Conservation (phyloP, 768 basidiomycete genomes). For the Exidia glandulosa region DNA sequence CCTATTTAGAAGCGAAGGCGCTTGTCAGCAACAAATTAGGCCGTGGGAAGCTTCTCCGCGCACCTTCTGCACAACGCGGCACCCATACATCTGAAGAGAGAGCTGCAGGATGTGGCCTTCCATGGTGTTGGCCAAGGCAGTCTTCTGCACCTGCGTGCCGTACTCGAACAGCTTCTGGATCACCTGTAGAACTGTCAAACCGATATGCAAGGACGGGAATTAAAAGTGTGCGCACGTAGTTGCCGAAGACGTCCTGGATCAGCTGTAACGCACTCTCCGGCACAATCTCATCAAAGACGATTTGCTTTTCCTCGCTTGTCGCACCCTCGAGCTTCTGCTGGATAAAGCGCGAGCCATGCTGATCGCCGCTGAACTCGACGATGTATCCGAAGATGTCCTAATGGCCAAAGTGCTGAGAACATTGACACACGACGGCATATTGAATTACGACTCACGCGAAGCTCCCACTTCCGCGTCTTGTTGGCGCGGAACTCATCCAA, state of each 20-base stretch:
- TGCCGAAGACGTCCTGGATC: constrained; percentile 90
- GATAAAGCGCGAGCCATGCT: constrained; percentile 97
- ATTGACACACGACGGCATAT: not conserved
- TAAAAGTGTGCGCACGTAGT: constrained; percentile 53
- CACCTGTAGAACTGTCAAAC: constrained; percentile 38
- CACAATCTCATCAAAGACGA: constrained; percentile 79
- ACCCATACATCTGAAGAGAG: constrained; percentile 90
- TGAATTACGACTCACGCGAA: constrained; percentile 40
- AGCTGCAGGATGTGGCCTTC: constrained; percentile 66
- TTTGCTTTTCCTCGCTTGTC: constrained; percentile 65
- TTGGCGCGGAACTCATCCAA: constrained; percentile 80
- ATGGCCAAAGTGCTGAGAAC: not conserved
- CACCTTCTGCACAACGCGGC: constrained; percentile 91
- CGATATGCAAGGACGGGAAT: constrained; percentile 1
- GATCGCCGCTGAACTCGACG: constrained; percentile 88
- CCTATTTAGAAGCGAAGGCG: constrained; percentile 36
- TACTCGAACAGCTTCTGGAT: constrained; percentile 90
- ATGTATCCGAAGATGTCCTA: constrained; percentile 82
- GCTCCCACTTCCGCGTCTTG: constrained; percentile 70
- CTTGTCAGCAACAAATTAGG: constrained; percentile 1
- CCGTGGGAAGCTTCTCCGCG: not conserved
- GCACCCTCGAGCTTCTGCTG: constrained; percentile 77
- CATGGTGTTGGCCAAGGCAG: constrained; percentile 56
- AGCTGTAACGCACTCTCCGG: constrained; percentile 63
- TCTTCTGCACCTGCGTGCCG: constrained; percentile 67